Evolutionary conservation across 2,329 filamentous ascomycete species (phyloP).

Genomic region (Pyrenochaeta sp.): DNA sequence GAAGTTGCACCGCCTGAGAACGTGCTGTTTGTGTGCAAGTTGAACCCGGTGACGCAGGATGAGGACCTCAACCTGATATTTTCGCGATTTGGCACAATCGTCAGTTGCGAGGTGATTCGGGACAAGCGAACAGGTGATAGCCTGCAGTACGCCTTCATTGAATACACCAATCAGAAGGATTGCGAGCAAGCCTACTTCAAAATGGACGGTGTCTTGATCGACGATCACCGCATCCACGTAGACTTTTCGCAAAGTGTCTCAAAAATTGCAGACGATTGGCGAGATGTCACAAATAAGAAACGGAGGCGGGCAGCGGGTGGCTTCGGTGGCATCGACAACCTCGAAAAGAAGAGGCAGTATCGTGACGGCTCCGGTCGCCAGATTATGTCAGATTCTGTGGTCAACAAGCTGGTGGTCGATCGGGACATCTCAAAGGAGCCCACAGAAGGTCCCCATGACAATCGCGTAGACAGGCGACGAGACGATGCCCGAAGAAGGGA

Average conservation of each 20-base stretch:
- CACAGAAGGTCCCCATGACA: constrained; percentile 34
- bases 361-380: constrained; percentile 40
- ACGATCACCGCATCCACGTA: constrained; percentile 96
- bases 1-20: constrained; percentile 98
- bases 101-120: constrained; percentile 95
- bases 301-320: constrained; percentile 71
- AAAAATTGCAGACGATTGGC: constrained; percentile 89
- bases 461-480: neutral
- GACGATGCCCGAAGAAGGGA: constrained; percentile 32
- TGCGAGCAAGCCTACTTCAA: constrained; percentile 98
- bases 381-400: constrained; percentile 42
- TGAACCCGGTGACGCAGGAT: constrained; percentile 95
- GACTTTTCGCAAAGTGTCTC: constrained; percentile 96
- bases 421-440: constrained; percentile 22
- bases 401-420: constrained; percentile 43
- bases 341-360: constrained; percentile 93
- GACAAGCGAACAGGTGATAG: constrained; percentile 95
- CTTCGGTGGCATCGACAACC: constrained; percentile 86
- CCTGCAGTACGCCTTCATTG: constrained; percentile 96
- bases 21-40: constrained; percentile 96
- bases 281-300: constrained; percentile 84
- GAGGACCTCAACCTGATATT: constrained; percentile 96
- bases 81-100: constrained; percentile 91
- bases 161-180: constrained; percentile 90
- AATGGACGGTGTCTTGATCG: constrained; percentile 97